These are phyloP conservation scores for Roridomyces roridus DNA, from an alignment of 768 basidiomycete genomes.

Conservation along the genomic window DNA sequence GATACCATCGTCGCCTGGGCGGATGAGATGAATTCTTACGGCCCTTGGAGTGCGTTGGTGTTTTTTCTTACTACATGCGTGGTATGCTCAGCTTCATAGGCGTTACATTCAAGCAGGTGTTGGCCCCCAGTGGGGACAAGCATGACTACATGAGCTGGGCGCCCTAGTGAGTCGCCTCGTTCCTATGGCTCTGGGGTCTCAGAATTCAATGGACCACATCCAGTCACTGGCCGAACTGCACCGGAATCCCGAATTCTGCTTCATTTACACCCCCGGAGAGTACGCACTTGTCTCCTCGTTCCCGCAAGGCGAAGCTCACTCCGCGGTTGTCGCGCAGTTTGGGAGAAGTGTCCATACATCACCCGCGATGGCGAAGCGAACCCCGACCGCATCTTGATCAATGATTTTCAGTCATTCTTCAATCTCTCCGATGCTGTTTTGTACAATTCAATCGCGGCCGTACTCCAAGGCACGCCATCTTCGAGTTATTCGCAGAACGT, in stretches of 20 bases:
- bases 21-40: slow-evolving; percentile 42
- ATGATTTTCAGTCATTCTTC: too few relatives aligned
- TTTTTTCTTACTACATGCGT: too few relatives aligned
- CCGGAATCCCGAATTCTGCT: slow-evolving; percentile 60
- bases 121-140: slow-evolving; percentile 61
- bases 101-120: slow-evolving; percentile 53
- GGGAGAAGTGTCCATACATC: slow-evolving; percentile 62
- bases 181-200: slow-evolving; percentile 77
- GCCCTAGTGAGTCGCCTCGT: slow-evolving; percentile 62
- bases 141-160: too few relatives aligned
- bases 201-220: too few relatives aligned
- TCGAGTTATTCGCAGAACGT: slow-evolving; percentile 47
- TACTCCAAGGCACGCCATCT: slow-evolving; percentile 43
- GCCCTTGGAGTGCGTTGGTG: slow-evolving; percentile 67
- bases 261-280: slow-evolving; percentile 57
- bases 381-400: slow-evolving; percentile 65
- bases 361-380: slow-evolving; percentile 68
- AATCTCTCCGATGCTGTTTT: too few relatives aligned
- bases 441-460: slow-evolving; percentile 65
- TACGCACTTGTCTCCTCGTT: slow-evolving; percentile 22
- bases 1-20: slow-evolving; percentile 56
- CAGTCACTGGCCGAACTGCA: slow-evolving; percentile 71
- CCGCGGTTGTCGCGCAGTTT: slow-evolving; percentile 50
- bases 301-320: too few relatives aligned
- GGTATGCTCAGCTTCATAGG: slow-evolving; percentile 40